Evolutionary conservation across 1,284 basidiomycete species (phyloP), one percentile per base, ranked within the genome.

Genomic region (Cutaneotrichosporon cavernicola): DNA sequence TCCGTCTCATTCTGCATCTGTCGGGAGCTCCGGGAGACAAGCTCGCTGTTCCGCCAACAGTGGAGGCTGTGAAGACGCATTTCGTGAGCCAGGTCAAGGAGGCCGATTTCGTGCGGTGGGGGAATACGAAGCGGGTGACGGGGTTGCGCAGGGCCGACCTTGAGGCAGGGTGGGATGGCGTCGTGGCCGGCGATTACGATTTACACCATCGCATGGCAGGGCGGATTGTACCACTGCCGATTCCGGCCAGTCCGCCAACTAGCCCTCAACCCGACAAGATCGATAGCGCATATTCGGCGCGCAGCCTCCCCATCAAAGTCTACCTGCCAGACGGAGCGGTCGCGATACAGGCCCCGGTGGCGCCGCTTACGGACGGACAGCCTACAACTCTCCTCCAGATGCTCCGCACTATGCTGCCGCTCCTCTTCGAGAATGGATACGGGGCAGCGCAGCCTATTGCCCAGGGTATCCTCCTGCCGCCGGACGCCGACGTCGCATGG

Each of bases 1-100:
- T 95, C 72, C 87, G 87, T 26, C 81, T 97, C 46, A 86, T 89
- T 56, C 85, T 97, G 16, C 94, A 97, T 76, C 86, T 97, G 32
- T 88, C 88, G 7, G 60, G 60, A 13, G 72, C 92, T 22, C 92
- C 93, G 1, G 85, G 85, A 18, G 92, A 93, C 70, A 91, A 89
- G 75, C 85, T 95, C 18, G 84, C 92, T n/a, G 80, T 93, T 18
- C 84, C 89, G 0, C 88, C 90, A 8, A 87, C 85, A 58, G 81
- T 89, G 16, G 92, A 96, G 62, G 84, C 90, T 16, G 93, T 91
- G 82, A 92, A 92, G 74, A 88, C 90, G 65, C 88, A 90, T 3
- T 97, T 92, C 77, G 92, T 97, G 88, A 91, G 90, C 8, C 90
- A 95, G 76, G 81, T 96, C 56, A 97, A 97, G 74, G 94, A 97